Conservation (phyloP, 805 yeast genomes). For the Cyberlindnera euphorbiae region DNA sequence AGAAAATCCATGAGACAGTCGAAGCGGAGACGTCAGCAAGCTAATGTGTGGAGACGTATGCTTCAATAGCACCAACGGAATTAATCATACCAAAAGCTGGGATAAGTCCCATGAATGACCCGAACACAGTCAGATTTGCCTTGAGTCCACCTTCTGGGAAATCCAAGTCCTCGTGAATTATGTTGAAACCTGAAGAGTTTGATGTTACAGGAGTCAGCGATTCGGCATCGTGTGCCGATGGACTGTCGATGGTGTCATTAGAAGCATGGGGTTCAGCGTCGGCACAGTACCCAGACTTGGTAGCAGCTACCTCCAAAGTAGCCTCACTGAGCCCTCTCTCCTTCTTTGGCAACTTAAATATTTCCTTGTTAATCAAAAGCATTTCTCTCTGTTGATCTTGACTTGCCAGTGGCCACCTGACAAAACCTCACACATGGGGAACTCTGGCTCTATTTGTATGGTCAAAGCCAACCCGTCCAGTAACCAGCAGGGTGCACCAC, state of each 20-base stretch:
- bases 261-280: not conserved
- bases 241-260: not conserved
- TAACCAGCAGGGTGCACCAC: too few relatives aligned
- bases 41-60: conserved; percentile 51
- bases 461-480: too few relatives aligned
- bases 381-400: too few relatives aligned
- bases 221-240: conserved; percentile 1
- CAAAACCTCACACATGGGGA: too few relatives aligned
- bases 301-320: conserved; percentile 8
- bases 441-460: too few relatives aligned
- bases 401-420: too few relatives aligned
- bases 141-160: conserved; percentile 52
- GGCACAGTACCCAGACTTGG: conserved; percentile 6
- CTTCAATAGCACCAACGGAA: conserved; percentile 56
- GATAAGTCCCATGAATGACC: conserved; percentile 49
- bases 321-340: conserved; percentile 1
- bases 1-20: conserved; percentile 54
- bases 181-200: conserved; percentile 5
- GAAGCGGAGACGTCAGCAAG: conserved; percentile 39
- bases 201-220: conserved; percentile 1
- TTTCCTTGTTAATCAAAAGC: conserved; percentile 4
- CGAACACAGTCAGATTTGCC: conserved; percentile 52
- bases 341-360: conserved; percentile 6
- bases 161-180: conserved; percentile 17
- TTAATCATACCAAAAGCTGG: conserved; percentile 53